Evolutionary conservation across 2,329 filamentous ascomycete genomes (phyloP).

Genomic region (Calonectria pseudoturangicola): DNA sequence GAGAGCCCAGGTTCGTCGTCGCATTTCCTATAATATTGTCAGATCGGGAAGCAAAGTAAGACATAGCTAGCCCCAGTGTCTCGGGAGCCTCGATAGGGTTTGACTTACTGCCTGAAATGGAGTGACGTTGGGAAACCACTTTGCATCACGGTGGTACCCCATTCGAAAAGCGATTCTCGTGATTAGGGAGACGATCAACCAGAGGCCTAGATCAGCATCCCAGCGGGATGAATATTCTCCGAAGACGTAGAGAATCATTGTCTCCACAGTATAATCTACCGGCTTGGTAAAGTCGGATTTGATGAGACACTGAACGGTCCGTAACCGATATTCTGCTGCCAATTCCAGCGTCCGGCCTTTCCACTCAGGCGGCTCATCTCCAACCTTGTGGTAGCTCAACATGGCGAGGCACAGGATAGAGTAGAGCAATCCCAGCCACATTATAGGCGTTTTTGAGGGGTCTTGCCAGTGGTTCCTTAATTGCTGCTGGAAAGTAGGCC

Average conservation of each 20-base stretch:
- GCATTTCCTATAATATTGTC: slow-evolving; percentile 76
- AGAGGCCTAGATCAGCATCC: slow-evolving; percentile 83
- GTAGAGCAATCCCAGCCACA: slow-evolving; percentile 87
- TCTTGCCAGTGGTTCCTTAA: slow-evolving; percentile 80
- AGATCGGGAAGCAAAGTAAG: slow-evolving; percentile 29
- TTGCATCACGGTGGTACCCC: slow-evolving; percentile 87
- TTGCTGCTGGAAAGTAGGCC: slow-evolving; percentile 88
- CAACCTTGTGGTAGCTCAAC: slow-evolving; percentile 86
- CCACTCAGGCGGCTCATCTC: slow-evolving; percentile 87
- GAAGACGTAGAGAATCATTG: slow-evolving; percentile 84
- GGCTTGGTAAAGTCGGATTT: slow-evolving; percentile 86
- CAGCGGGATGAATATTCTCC: slow-evolving; percentile 83
- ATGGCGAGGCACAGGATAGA: slow-evolving; percentile 85
- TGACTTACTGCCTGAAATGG: slow-evolving; percentile 80
- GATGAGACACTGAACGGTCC: slow-evolving; percentile 86
- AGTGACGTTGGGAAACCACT: slow-evolving; percentile 82
- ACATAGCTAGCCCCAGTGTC: too few relatives aligned
- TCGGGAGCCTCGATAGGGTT: slow-evolving; percentile 15
- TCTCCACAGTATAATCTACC: slow-evolving; percentile 85
- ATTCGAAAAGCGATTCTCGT: slow-evolving; percentile 78
- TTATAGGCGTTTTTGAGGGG: slow-evolving; percentile 82
- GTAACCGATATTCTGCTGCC: slow-evolving; percentile 78
- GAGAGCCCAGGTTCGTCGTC: slow-evolving; percentile 80
- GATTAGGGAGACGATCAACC: slow-evolving; percentile 73
- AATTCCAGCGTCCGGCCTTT: slow-evolving; percentile 78